Conservation (phyloP, 768 basidiomycete species). For the Podaxis mareebaensis region DNA sequence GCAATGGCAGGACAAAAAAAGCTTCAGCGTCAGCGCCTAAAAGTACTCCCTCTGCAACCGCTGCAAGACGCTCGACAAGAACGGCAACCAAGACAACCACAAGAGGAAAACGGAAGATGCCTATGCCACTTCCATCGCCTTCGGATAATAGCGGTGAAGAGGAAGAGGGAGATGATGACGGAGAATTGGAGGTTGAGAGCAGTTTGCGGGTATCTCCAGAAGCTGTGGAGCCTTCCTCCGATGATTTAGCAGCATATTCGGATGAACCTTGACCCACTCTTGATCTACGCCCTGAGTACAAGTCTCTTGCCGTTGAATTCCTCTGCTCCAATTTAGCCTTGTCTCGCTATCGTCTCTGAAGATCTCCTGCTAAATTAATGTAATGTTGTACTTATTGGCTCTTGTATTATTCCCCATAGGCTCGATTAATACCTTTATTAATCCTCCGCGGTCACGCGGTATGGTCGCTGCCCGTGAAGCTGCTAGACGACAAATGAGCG, state of each 20-base stretch:
- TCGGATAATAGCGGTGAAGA: conserved; percentile 7
- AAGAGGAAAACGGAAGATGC: conserved; percentile 14
- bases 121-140: conserved; percentile 11
- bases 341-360: background rate
- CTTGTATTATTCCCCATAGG: background rate
- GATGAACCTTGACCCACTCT: conserved; percentile 1
- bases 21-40: background rate
- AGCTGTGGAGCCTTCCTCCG: conserved; percentile 4
- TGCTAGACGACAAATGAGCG: background rate
- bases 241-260: conserved; percentile 10
- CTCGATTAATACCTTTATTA: background rate
- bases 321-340: background rate
- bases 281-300: background rate
- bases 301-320: background rate
- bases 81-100: background rate
- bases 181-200: background rate
- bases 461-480: background rate
- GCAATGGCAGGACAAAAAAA: background rate
- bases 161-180: conserved; percentile 1
- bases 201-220: background rate
- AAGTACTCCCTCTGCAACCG: background rate
- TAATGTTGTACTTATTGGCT: background rate
- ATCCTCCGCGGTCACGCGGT: background rate
- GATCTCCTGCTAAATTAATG: background rate
- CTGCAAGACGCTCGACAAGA: background rate